phyloP scores from a whole-genome alignment of 805 yeast genomes.

The Candida maesae region DNA sequence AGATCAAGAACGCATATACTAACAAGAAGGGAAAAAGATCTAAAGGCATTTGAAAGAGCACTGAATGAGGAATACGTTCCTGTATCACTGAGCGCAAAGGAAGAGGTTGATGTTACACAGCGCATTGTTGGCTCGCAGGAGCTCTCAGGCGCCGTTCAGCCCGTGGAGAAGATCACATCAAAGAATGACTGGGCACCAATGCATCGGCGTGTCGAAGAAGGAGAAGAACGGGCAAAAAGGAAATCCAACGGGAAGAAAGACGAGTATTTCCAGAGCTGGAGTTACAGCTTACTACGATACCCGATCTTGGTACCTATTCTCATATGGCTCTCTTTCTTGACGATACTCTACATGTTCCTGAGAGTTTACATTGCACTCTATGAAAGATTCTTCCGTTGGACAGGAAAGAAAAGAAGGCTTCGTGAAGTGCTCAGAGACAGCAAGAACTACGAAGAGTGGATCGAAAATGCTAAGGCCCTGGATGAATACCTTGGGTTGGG shows the following conservation, averaged over 20 bases:
- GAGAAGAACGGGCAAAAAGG: slow-evolving; percentile 16
- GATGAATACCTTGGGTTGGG: slow-evolving; percentile 58
- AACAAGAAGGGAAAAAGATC: slow-evolving; percentile 1
- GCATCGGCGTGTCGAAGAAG: slow-evolving; percentile 13
- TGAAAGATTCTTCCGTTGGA: slow-evolving; percentile 58
- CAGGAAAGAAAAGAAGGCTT: slow-evolving; percentile 49
- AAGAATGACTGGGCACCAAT: slow-evolving; percentile 47
- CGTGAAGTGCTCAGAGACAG: slow-evolving; percentile 48
- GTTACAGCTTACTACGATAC: slow-evolving; percentile 55
- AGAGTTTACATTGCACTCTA: slow-evolving; percentile 59
- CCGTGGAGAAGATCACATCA: slow-evolving; percentile 35
- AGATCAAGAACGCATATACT: not conserved
- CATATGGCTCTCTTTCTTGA: slow-evolving; percentile 50
- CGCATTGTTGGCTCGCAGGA: slow-evolving; percentile 11
- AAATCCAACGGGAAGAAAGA: slow-evolving; percentile 16
- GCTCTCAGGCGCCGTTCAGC: not conserved
- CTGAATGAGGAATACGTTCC: slow-evolving; percentile 7
- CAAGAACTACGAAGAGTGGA: slow-evolving; percentile 57
- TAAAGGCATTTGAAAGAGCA: slow-evolving; percentile 13
- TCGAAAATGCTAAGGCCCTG: slow-evolving; percentile 48
- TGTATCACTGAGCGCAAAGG: slow-evolving; percentile 2
- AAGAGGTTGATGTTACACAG: slow-evolving; percentile 5
- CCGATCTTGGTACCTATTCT: slow-evolving; percentile 54
- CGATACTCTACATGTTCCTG: slow-evolving; percentile 46
- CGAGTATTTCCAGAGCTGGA: slow-evolving; percentile 32